A percentile compares a stretch with the other conserved stretches of the same genome.
Evolutionary conservation across 306 rosid species (phyloP).

Genomic region (Cicer bijugum): DNA sequence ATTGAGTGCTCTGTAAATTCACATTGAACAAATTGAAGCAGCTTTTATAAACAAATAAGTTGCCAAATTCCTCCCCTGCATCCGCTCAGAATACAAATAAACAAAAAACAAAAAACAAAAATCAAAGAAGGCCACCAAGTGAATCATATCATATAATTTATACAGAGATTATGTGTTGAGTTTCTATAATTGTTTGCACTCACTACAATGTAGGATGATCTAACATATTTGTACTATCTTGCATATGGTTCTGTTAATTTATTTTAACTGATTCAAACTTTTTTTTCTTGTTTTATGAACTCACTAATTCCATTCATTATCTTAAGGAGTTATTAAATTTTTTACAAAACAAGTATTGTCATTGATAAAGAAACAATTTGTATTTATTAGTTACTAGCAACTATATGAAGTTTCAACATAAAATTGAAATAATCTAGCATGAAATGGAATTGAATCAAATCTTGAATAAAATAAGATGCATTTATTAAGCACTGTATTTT

Average conservation of each 20-base stretch:
- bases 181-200: neutral
- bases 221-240: conserved; percentile 8
- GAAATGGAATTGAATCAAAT: conserved; percentile 25
- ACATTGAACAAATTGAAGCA: conserved; percentile 29
- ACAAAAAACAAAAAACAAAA: no score
- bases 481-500: neutral
- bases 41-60: conserved; percentile 12
- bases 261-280: conserved; percentile 4
- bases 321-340: neutral
- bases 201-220: conserved; percentile 5
- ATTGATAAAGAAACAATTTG: conserved; percentile 8
- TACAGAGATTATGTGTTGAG: conserved; percentile 29
- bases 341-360: conserved; percentile 10
- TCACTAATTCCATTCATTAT: conserved; percentile 14
- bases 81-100: neutral
- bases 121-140: neutral
- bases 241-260: conserved; percentile 12
- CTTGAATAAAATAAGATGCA: conserved; percentile 3
- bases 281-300: conserved; percentile 33
- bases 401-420: conserved; percentile 29
- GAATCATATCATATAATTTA: conserved; percentile 11
- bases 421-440: conserved; percentile 30
- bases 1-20: conserved; percentile 38
- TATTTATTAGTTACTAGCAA: conserved; percentile 10
- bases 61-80: neutral